Base-by-base conservation (phyloP, 495 filamentous ascomycete genomes). In the Hypoxylon lenormandii region DNA sequence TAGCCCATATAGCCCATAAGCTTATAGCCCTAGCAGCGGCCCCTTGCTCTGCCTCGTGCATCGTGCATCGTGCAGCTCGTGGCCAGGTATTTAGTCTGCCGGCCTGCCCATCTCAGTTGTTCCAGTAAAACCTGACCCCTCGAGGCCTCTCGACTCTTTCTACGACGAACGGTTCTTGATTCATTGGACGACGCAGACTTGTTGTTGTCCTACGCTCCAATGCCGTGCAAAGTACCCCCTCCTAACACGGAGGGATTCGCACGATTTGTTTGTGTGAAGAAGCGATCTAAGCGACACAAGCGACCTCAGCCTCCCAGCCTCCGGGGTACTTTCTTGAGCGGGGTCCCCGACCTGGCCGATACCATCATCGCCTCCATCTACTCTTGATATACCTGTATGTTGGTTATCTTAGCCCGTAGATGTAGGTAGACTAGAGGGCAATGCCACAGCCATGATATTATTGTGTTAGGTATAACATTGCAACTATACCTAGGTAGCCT, bases 281-380 rank as follows among this genome's bases (percentile, higher is more conserved):
- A 28, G 47, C 7, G 54, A 54, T 8, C 30, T 33, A 33, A 33
- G 30, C 30, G 30, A 33, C 30, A 3, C 30, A 33, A 33, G 30
- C 38, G 48, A 42, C 36, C 60, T 65, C 61, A 70, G 57, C 56
- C 61, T 59, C 51, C 15, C 2, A 13, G 38, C 3, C 11, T 38
- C 26, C 7, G n/a, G n/a, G n/a, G 30, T 28, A 65, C 22, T 15
- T 38, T 51, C 33, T 23, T 38, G 50, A 66, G 68, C 68, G 68
- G 68, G 68, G 68, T 71, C 42, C 22, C 54, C 62, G 68, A 71
- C 48, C 21, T 47, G 43, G 43, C 22, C 47, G 43, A 60, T 54
- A 47, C 56, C 15, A 7, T 45, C 1, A 11, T 13, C 3, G 13
- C 38, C 12, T 42, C 38, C 15, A 6, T 42, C 38, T 42, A 16